Evolutionary conservation across 805 yeast species (phyloP).

Genomic region (Lachancea lanzarotensis): DNA sequence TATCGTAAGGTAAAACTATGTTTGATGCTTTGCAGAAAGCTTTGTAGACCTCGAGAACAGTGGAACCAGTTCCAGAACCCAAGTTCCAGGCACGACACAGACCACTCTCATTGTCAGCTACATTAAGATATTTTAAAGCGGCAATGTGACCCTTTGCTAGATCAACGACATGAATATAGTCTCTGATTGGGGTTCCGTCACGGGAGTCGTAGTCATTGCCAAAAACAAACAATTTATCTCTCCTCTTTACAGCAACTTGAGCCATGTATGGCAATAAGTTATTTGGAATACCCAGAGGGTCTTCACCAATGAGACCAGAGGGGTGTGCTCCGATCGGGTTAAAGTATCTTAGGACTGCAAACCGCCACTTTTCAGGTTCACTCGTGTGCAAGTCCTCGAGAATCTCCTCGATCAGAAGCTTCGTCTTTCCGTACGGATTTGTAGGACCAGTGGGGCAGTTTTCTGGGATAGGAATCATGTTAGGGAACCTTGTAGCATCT

Average conservation of each 20-base stretch:
- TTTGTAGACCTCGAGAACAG: slow-evolving; percentile 63
- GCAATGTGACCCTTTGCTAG: slow-evolving; percentile 72
- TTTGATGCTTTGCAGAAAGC: slow-evolving; percentile 65
- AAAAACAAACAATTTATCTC: slow-evolving; percentile 59
- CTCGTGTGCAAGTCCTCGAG: slow-evolving; percentile 47
- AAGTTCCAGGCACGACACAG: slow-evolving; percentile 73
- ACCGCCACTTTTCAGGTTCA: slow-evolving; percentile 37
- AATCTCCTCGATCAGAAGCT: slow-evolving; percentile 57
- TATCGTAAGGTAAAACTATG: slow-evolving; percentile 52
- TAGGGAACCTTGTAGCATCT: slow-evolving; percentile 63
- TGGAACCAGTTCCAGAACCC: slow-evolving; percentile 76
- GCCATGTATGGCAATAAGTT: slow-evolving; percentile 70
- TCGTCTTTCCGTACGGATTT: slow-evolving; percentile 73
- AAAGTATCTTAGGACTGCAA: slow-evolving; percentile 68
- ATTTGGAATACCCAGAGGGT: slow-evolving; percentile 71
- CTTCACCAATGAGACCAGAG: slow-evolving; percentile 73
- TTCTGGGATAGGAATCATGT: slow-evolving; percentile 76
- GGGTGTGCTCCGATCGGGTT: slow-evolving; percentile 87
- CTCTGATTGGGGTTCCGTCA: slow-evolving; percentile 79
- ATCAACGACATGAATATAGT: slow-evolving; percentile 76
- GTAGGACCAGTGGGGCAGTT: slow-evolving; percentile 69
- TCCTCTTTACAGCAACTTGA: slow-evolving; percentile 68
- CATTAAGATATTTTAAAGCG: slow-evolving; percentile 51
- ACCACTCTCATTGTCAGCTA: slow-evolving; percentile 34
- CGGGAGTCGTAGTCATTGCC: slow-evolving; percentile 65